Base-by-base conservation (phyloP, 139 green algal species). In the Closterium sp. region DNA sequence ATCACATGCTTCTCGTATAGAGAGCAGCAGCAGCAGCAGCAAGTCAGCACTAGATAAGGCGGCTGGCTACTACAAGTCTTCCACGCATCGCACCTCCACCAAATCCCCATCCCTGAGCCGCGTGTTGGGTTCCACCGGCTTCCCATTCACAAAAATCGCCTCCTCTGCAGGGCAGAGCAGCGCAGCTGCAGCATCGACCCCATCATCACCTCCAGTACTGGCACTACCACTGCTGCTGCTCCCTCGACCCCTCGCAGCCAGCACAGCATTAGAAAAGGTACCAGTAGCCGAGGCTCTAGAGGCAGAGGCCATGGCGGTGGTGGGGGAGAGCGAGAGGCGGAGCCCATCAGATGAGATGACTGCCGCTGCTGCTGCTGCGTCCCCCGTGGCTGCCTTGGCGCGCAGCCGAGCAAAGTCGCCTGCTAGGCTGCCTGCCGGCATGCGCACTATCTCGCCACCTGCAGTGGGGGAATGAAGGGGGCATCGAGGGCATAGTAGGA, bases 91-190 rank as follows among this genome's bases (percentile, higher is more conserved):
- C 12, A 93, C 64, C 33, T 93, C 88, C 55, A 93, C 91, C 33
- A 93, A n/a, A 31, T 93, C 91, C 19, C 91, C 91, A 34, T 93
- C 91, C 36, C n/a, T 90, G 2, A 93, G 91, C 87, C 64, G 36
- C 33, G 91, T 92, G 85, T 33, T 90, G 10, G 91, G 91, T 16
- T 34, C 23, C 34, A 76, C 86, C 4, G 55, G 32, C 31, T 64
- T 85, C 25, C 88, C 88, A 0, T 93, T 93, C 4, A 93, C 93
- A 34, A 85, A 76, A 12, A 93, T 90, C 3, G 93, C 16, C 64
- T 76, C 33, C 19, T 34, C 88, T 66, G 87, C 88, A 3, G 34
- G 31, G 9, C 87, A 90, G 2, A 81, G 21, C 33, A 83, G 91
- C 30, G 25, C 10, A 33, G 88, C 87, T 4, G n/a, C 88, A 88